Base-by-base conservation (phyloP, 2,329 filamentous ascomycete species). In the Cytospora piceicola region DNA sequence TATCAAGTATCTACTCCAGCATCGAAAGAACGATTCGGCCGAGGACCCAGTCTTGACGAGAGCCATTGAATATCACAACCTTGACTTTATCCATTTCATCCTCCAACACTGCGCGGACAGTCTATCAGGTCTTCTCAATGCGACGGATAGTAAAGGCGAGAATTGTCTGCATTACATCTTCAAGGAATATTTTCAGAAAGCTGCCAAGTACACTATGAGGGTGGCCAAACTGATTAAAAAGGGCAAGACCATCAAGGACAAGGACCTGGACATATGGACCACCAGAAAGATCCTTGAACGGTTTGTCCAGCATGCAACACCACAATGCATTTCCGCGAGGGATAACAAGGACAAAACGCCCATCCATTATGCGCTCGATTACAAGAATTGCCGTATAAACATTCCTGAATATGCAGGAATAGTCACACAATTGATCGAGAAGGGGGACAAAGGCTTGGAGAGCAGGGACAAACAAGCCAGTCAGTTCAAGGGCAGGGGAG, bases 131-230 rank as follows among this genome's bases (percentile, higher is more conserved):
- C 58, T 61, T 27, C 27, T 61, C 6, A 30, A 51, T 17, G 49
- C 29, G 4, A 20, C 11, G 20, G 58, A 61, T 29, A 39, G 4
- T 11, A 8, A 27, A 8, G 49, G 46, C 5, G 22, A 46, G 6
- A 61, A 61, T n/a, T 61, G 58, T 34, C 51, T 61, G 7, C 58
- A 61, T 36, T 54, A 61, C 30, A 24, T 61, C 12, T 61, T 61
- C 49, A 53, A 61, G 11, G 14, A 22, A 5, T 49, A 61, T 9
- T 11, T 61, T n/a, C 58, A 46, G 2, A 15, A 39, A 3, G 32
- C 49, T 5, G 30, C 36, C 4, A 29, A 60, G 9, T 3, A 52
- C n/a, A 36, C 14, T 15, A 11, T n/a, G 1, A 30, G 22, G 15
- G 15, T 15, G 4, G 29, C 9, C 24, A 15, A 2, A n/a, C 8